These are phyloP conservation scores for Colletotrichum sp. DNA, from an alignment of 2,329 filamentous ascomycete genomes.

Conservation along the genomic window DNA sequence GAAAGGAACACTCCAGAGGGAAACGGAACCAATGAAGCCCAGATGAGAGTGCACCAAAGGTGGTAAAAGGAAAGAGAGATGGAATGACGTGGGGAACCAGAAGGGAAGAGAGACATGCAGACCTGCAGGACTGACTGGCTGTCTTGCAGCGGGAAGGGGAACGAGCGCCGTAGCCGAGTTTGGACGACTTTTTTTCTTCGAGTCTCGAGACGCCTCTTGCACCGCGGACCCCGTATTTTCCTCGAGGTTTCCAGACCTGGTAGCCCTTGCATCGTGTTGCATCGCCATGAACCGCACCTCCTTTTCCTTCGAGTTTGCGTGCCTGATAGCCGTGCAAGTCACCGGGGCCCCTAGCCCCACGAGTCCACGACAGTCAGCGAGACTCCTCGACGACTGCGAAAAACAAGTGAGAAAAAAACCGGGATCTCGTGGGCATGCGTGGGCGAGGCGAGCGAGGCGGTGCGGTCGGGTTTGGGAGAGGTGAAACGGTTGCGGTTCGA, in stretches of 20 bases:
- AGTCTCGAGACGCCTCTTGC: not conserved
- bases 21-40: conserved; percentile 1
- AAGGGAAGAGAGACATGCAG: not conserved
- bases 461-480: conserved; percentile 4
- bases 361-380: not conserved
- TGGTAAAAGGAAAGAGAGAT: not conserved
- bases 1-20: conserved; percentile 11
- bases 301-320: not conserved
- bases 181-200: not conserved
- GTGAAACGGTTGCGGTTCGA: conserved; percentile 23
- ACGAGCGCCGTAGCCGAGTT: not conserved
- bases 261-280: not conserved
- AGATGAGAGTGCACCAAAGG: conserved; percentile 4
- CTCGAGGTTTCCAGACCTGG: conserved; percentile 7
- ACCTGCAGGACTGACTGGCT: not conserved
- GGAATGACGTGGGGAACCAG: not conserved
- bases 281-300: not conserved
- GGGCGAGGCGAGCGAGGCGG: conserved; percentile 13
- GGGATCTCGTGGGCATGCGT: not conserved
- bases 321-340: not conserved
- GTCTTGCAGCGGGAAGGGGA: not conserved
- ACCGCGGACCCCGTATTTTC: not conserved
- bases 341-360: not conserved
- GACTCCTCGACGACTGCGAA: not conserved
- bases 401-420: not conserved